Base-by-base conservation (phyloP, 2,329 filamentous ascomycete species). In the Talaromyces sp. region DNA sequence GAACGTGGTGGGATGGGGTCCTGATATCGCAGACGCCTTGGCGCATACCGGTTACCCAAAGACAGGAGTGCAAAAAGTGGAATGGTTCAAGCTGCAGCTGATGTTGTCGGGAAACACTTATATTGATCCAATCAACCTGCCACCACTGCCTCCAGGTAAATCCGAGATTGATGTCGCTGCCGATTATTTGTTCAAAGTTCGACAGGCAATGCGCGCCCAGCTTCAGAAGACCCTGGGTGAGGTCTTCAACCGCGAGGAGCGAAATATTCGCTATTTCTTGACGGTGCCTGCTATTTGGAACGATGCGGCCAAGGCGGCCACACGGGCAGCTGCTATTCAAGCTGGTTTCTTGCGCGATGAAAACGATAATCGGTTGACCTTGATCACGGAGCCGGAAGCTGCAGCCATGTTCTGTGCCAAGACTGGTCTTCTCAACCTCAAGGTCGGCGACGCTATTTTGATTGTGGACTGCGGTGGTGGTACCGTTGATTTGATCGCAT, bases 211-310 rank as follows among this genome's bases (percentile, higher is more conserved):
- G 92, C 87, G 94, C 66, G 89, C 91, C 62, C 91, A 96, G 68
- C 80, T 99, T 60, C 91, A 96, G 74, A 97, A 97, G 83, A 96
- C 92, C 1, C 81, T 97, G 31, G 94, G 94, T 56, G 94, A 97
- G 72, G 94, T 99, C 0, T 99, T 97, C 77, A 96, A 95, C 77
- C 84, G 94, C 75, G 94, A 97, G 78, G 94, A 97, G 80, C 88
- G 93, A 69, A 97, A 97, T 75, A 99, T 97, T 67, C 85, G 91
- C 66, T 97, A 97, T 77, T 97, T 97, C 75, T 80, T 99, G 66
- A 99, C 94, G 2, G 94, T 99, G n/a, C 94, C 94, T 19, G 94
- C 94, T 66, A 97, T 99, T 66, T 97, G 94, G 94, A 97, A 97
- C 74, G 94, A 97, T 78, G 93, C 94, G 46, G 94, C 92, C 66